Evolutionary conservation across 73 alveolate species (phyloP).

Genomic region (Stentor roeselii): DNA sequence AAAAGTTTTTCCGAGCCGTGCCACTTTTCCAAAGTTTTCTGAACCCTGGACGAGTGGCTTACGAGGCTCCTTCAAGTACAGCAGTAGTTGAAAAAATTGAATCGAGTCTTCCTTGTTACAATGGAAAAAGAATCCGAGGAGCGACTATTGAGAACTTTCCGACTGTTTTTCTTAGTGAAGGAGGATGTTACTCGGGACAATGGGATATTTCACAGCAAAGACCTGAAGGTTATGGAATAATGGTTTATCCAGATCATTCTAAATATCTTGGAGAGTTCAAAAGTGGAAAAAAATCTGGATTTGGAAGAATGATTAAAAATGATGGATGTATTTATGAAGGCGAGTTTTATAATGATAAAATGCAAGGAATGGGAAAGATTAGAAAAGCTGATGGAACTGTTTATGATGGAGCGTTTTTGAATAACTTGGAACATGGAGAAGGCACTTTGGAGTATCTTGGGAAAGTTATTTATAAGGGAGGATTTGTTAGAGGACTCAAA

Average conservation of each 20-base stretch:
- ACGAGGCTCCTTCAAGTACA: background rate
- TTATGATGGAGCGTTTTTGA: background rate
- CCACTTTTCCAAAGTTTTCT: background rate
- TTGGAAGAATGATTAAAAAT: conserved; percentile 14
- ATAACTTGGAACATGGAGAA: background rate
- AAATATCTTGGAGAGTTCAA: background rate
- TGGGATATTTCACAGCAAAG: background rate
- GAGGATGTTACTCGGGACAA: background rate
- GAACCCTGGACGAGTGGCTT: too few relatives aligned
- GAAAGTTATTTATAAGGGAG: background rate
- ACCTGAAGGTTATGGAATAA: background rate
- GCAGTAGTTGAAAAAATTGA: background rate
- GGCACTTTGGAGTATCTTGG: conserved; percentile 5
- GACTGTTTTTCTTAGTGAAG: background rate
- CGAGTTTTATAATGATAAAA: background rate
- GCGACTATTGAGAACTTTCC: background rate
- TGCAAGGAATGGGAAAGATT: background rate
- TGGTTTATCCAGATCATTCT: background rate
- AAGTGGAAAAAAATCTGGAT: conserved; percentile 24
- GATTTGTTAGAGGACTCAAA: background rate
- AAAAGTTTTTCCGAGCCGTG: background rate
- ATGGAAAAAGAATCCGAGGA: background rate
- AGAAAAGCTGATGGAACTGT: background rate
- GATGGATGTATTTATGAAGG: conserved; percentile 15
- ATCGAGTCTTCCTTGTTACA: background rate